phyloP scores from a whole-genome alignment of 129 eudicot species.

The Artemisia annua region DNA sequence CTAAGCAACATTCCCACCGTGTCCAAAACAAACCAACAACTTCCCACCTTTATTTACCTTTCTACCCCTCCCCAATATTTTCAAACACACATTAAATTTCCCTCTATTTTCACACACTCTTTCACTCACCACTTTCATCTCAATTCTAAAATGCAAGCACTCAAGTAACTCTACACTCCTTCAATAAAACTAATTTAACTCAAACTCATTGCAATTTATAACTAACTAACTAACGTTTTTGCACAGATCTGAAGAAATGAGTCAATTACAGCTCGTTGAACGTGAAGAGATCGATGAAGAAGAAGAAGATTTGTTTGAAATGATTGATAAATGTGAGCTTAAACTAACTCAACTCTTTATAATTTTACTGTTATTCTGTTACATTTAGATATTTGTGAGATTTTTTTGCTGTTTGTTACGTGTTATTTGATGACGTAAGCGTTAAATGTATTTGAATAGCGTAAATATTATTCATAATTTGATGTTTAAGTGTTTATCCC shows the following conservation, averaged over 20 bases:
- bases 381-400: too few relatives aligned
- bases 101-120: background rate
- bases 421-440: too few relatives aligned
- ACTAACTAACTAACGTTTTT: slow-evolving; percentile 10
- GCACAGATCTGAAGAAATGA: slow-evolving; percentile 77
- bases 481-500: too few relatives aligned
- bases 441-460: too few relatives aligned
- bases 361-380: background rate
- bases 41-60: background rate
- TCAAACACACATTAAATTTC: background rate
- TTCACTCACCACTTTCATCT: slow-evolving; percentile 21
- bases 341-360: background rate
- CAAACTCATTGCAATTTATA: slow-evolving; percentile 2
- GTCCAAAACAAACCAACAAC: too few relatives aligned
- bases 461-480: too few relatives aligned
- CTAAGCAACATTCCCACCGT: too few relatives aligned
- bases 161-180: slow-evolving; percentile 43
- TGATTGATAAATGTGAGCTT: slow-evolving; percentile 70
- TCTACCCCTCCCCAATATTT: background rate
- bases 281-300: slow-evolving; percentile 92
- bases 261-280: slow-evolving; percentile 87
- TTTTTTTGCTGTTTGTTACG: too few relatives aligned
- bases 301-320: slow-evolving; percentile 88
- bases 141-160: slow-evolving; percentile 48
- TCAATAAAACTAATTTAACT: background rate